These are phyloP conservation scores for Suillus plorans DNA, from an alignment of 768 basidiomycete genomes.

Conservation along the genomic window DNA sequence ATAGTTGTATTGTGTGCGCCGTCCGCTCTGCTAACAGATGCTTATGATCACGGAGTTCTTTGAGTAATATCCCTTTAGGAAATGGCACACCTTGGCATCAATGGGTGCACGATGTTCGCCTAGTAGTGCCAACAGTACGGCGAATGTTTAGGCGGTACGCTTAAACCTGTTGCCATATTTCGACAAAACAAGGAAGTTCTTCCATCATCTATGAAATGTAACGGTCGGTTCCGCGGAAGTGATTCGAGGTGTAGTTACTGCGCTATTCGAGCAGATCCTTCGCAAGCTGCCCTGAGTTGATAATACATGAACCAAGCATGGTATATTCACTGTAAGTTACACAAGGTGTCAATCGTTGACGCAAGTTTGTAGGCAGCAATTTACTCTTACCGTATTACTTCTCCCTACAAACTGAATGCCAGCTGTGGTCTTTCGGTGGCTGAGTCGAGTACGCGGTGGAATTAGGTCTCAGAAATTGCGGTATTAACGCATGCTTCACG, in stretches of 20 bases:
- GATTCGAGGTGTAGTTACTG: slow-evolving; percentile 17
- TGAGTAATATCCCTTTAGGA: slow-evolving; percentile 46
- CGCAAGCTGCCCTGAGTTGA: slow-evolving; percentile 38
- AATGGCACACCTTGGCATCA: slow-evolving; percentile 44
- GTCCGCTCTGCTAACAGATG: slow-evolving; percentile 38
- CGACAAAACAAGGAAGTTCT: background rate
- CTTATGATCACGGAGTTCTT: slow-evolving; percentile 44
- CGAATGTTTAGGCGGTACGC: slow-evolving; percentile 4
- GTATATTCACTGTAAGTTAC: slow-evolving; percentile 24
- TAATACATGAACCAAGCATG: slow-evolving; percentile 28
- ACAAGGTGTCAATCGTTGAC: background rate
- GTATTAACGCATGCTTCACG: background rate
- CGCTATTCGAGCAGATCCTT: slow-evolving; percentile 48
- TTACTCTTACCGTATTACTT: slow-evolving; percentile 15
- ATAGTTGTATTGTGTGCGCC: slow-evolving; percentile 30
- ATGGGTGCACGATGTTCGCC: slow-evolving; percentile 41
- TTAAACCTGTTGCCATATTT: slow-evolving; percentile 2
- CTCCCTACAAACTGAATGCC: slow-evolving; percentile 19
- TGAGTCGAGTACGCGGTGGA: slow-evolving; percentile 20
- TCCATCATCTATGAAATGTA: background rate
- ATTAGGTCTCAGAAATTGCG: background rate
- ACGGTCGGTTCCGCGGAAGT: background rate
- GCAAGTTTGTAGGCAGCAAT: background rate
- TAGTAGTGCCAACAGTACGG: slow-evolving; percentile 3
- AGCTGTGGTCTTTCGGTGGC: slow-evolving; percentile 20